phyloP scores from a whole-genome alignment of 108 stramenopile species.

The Asterionellopsis glacialis region DNA sequence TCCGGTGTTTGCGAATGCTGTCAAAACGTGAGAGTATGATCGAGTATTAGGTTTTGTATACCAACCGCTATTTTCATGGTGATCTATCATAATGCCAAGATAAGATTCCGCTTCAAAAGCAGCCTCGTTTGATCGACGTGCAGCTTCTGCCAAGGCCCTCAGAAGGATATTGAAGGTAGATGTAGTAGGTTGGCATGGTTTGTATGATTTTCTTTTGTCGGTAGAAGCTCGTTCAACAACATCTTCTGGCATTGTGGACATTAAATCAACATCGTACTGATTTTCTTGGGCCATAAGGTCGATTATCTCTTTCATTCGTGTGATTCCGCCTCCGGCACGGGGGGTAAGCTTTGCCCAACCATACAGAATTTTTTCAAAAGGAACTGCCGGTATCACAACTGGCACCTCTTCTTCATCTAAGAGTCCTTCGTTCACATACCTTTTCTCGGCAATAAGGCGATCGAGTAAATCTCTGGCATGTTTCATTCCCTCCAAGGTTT shows the following conservation, averaged over 20 bases:
- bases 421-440: constrained; percentile 9
- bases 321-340: not conserved
- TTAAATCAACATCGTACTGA: constrained; percentile 20
- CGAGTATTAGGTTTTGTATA: constrained; percentile 43
- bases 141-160: constrained; percentile 25
- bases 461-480: constrained; percentile 39
- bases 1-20: constrained; percentile 23
- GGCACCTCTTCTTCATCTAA: not conserved
- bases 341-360: constrained; percentile 35
- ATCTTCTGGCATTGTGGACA: constrained; percentile 8
- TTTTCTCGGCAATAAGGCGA: constrained; percentile 41
- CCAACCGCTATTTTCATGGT: constrained; percentile 27
- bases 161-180: constrained; percentile 45
- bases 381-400: constrained; percentile 25
- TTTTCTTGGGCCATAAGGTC: constrained; percentile 31
- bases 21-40: constrained; percentile 25
- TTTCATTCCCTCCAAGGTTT: constrained; percentile 41
- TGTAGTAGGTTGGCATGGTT: constrained; percentile 38
- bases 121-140: constrained; percentile 15
- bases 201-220: constrained; percentile 8
- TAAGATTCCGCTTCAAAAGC: constrained; percentile 33
- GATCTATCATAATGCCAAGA: constrained; percentile 22
- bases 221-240: not conserved
- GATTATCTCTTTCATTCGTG: constrained; percentile 36
- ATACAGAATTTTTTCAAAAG: constrained; percentile 35